Percentiles rank a stretch among this genome's conserved stretches.
Evolutionary conservation across 2,329 filamentous ascomycete species (phyloP).

Genomic region (Aureobasidium sp.): DNA sequence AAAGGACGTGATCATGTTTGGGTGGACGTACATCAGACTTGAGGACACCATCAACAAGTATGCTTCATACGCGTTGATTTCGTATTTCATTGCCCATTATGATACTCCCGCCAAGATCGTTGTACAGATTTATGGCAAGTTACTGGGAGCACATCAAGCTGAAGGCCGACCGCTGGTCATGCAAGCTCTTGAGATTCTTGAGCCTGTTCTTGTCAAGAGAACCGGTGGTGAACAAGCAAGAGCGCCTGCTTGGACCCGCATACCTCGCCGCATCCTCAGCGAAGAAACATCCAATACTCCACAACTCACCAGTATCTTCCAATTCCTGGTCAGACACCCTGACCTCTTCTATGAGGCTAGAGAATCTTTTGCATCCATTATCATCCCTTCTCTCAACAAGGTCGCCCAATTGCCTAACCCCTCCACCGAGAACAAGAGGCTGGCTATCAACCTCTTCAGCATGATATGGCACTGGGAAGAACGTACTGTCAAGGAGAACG

Average conservation of each 20-base stretch:
- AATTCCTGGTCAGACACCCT: conserved; percentile 88
- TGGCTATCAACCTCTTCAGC: conserved; percentile 84
- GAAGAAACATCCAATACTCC: conserved; percentile 94
- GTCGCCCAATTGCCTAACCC: conserved; percentile 76
- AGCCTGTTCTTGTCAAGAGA: conserved; percentile 85
- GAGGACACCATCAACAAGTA: conserved; percentile 99
- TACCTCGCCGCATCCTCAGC: conserved; percentile 80
- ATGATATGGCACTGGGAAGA: conserved; percentile 93
- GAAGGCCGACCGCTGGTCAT: conserved; percentile 88
- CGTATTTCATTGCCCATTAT: conserved; percentile 95
- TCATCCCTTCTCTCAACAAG: conserved; percentile 83
- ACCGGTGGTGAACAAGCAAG: conserved; percentile 62
- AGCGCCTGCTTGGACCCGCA: conserved; percentile 77
- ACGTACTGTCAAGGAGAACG: conserved; percentile 61
- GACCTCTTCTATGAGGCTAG: conserved; percentile 91
- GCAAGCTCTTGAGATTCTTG: conserved; percentile 87
- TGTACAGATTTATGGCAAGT: conserved; percentile 85
- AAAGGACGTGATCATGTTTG: conserved; percentile 98
- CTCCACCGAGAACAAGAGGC: conserved; percentile 84
- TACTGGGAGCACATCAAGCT: conserved; percentile 88
- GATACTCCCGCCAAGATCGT: conserved; percentile 96
- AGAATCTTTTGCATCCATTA: conserved; percentile 82
- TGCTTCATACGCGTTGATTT: conserved; percentile 92
- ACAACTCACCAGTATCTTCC: conserved; percentile 94
- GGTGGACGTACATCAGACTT: conserved; percentile 96